A percentile compares a stretch with the other conserved stretches of the same genome.
Evolutionary conservation across 352 stramenopile genomes (phyloP).

Genomic region (Achlya hypogyna): DNA sequence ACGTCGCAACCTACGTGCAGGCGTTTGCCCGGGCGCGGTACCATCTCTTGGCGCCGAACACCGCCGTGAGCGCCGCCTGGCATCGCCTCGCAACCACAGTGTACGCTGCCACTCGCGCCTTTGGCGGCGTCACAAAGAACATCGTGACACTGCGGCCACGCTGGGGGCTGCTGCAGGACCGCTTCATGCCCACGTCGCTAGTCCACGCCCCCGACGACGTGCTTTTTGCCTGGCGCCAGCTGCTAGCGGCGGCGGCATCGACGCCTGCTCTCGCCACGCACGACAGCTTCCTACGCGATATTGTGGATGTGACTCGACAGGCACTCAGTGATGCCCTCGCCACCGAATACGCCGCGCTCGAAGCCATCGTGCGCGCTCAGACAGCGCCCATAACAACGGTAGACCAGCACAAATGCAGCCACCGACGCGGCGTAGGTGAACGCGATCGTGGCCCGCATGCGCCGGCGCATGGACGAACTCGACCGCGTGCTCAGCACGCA

Average conservation of each 20-base stretch:
- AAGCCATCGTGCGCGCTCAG: slow-evolving; percentile 37
- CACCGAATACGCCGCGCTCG: slow-evolving; percentile 43
- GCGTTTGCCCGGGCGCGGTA: slow-evolving; percentile 48
- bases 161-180: slow-evolving; percentile 49
- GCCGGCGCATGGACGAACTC: slow-evolving; percentile 26
- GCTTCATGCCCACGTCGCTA: slow-evolving; percentile 66
- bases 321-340: slow-evolving; percentile 57
- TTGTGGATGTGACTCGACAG: slow-evolving; percentile 64
- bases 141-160: slow-evolving; percentile 52
- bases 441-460: slow-evolving; percentile 25
- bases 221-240: slow-evolving; percentile 37
- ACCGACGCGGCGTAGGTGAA: background rate
- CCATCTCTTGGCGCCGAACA: slow-evolving; percentile 32
- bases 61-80: slow-evolving; percentile 41
- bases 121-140: slow-evolving; percentile 65
- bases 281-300: slow-evolving; percentile 55
- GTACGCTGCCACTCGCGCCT: slow-evolving; percentile 55
- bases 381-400: slow-evolving; percentile 27
- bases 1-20: slow-evolving; percentile 39
- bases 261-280: slow-evolving; percentile 28
- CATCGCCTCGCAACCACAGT: slow-evolving; percentile 39
- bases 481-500: slow-evolving; percentile 51
- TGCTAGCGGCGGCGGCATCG: slow-evolving; percentile 29
- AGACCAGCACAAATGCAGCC: slow-evolving; percentile 21
- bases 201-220: slow-evolving; percentile 57